Evolutionary conservation across 176 grass and related monocot genomes (phyloP).

Genomic region (Raddia guianensis): DNA sequence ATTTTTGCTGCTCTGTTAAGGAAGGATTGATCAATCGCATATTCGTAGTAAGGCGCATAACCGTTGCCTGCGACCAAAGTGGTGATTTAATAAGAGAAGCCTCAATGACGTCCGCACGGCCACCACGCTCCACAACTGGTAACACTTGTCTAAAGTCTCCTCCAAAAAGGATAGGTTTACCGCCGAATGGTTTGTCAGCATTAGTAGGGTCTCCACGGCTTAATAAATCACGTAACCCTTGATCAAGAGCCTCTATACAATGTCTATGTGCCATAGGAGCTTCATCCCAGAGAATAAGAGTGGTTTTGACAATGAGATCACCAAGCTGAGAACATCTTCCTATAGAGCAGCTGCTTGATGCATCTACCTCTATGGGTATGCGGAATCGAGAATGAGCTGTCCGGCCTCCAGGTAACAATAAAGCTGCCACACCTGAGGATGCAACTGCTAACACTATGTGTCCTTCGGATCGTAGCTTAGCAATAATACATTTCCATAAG

Average conservation of each 20-base stretch:
- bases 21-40: neutral
- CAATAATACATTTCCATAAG: neutral
- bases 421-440: neutral
- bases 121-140: neutral
- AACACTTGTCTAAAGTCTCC: slow-evolving; percentile 26
- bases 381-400: slow-evolving; percentile 7
- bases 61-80: neutral
- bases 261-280: slow-evolving; percentile 5
- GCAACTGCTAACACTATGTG: neutral
- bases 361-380: neutral
- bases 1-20: too few relatives aligned
- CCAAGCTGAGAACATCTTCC: neutral
- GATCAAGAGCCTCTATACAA: too few relatives aligned
- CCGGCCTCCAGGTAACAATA: neutral
- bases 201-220: too few relatives aligned
- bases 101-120: neutral
- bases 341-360: neutral
- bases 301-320: neutral
- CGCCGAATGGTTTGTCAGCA: neutral
- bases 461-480: neutral
- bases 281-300: slow-evolving; percentile 24
- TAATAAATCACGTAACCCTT: too few relatives aligned
- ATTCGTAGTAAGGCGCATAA: neutral
- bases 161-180: neutral
- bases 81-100: neutral